Evolutionary conservation across 768 basidiomycete genomes (phyloP).

Genomic region (Porphyrellus cyaneotinctus): DNA sequence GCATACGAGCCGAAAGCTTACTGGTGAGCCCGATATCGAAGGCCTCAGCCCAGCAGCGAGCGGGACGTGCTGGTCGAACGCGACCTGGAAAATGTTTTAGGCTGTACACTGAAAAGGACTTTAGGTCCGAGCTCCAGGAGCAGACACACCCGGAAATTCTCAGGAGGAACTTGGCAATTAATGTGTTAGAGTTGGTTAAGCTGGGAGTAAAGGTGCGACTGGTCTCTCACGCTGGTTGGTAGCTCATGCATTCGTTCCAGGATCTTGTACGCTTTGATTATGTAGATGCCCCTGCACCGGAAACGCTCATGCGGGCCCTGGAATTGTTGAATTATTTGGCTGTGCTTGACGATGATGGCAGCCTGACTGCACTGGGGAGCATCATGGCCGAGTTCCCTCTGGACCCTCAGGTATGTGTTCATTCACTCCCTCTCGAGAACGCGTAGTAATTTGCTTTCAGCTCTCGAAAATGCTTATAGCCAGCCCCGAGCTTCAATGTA

Average conservation of each 20-base stretch:
- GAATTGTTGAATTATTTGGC: constrained; percentile 90
- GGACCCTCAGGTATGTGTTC: constrained; percentile 80
- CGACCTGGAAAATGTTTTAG: constrained; percentile 97
- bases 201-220: constrained; percentile 73
- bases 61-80: constrained; percentile 95
- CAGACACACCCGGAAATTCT: constrained; percentile 97
- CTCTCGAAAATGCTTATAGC: constrained; percentile 91
- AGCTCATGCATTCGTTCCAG: constrained; percentile 18
- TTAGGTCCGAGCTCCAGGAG: constrained; percentile 92
- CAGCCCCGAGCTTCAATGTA: constrained; percentile 93
- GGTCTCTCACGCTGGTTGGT: not conserved
- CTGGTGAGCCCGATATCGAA: constrained; percentile 95
- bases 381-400: constrained; percentile 99
- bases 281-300: constrained; percentile 90
- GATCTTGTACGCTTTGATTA: constrained; percentile 88
- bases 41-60: constrained; percentile 92
- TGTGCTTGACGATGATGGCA: constrained; percentile 92
- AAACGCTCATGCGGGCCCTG: constrained; percentile 94
- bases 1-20: constrained; percentile 92
- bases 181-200: constrained; percentile 90
- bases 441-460: constrained; percentile 27
- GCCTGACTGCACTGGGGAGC: constrained; percentile 77
- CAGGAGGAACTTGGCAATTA: constrained; percentile 88
- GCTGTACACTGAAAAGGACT: constrained; percentile 95
- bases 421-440: not conserved